Evolutionary conservation across 495 filamentous ascomycete species (phyloP).

Genomic region (Coniosporium apollinis): DNA sequence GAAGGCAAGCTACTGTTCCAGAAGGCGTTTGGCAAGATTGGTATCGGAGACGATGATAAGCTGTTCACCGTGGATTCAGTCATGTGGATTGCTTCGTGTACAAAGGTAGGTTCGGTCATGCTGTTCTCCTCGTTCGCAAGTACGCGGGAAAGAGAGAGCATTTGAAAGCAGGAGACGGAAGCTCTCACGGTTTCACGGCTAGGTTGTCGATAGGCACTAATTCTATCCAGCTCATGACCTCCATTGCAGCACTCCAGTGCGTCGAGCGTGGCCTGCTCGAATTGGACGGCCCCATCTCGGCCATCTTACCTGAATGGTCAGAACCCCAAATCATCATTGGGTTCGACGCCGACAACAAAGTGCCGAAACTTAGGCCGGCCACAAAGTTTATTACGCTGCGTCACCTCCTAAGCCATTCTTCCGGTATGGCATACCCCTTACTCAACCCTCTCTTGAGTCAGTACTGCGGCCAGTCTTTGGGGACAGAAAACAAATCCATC

Average conservation of each 20-base stretch:
- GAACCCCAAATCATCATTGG: conserved; percentile 13
- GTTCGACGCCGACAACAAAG: conserved; percentile 8
- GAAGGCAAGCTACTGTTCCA: neutral
- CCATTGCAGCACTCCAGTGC: conserved; percentile 17
- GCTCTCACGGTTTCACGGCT: neutral
- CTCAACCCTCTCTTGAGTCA: conserved; percentile 1
- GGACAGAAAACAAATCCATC: no score
- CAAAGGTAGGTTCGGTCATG: neutral
- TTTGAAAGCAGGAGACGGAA: neutral
- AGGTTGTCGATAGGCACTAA: conserved; percentile 2
- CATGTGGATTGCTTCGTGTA: neutral
- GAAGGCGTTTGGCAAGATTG: neutral
- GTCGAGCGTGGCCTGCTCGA: conserved; percentile 19
- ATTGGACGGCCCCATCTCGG: conserved; percentile 18
- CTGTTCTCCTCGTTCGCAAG: neutral
- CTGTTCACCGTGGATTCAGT: neutral
- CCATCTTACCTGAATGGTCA: conserved; percentile 16
- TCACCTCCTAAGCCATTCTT: conserved; percentile 12
- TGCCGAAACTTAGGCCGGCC: conserved; percentile 7
- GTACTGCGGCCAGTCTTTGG: neutral
- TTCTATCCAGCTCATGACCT: conserved; percentile 21
- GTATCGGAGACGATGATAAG: neutral
- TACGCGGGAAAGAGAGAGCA: neutral
- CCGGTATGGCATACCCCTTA: conserved; percentile 9
- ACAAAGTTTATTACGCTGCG: conserved; percentile 9